A percentile compares a stretch with the other conserved stretches of the same genome.
Conservation (phyloP, 179 eudicot genomes). For the Drosera spatulata region DNA sequence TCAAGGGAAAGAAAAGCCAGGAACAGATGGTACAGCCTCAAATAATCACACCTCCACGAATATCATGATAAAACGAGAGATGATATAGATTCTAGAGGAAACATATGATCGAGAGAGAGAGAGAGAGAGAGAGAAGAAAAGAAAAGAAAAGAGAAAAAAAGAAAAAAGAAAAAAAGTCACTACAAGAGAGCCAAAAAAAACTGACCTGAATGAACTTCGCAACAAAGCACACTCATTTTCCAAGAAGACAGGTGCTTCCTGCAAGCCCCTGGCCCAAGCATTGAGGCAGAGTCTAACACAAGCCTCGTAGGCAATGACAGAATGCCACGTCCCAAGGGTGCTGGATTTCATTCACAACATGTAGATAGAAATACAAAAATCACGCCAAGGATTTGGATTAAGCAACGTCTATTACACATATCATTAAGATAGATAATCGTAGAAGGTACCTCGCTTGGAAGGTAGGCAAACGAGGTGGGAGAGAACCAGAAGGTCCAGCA, state of each 20-base stretch:
- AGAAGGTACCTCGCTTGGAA: slow-evolving; percentile 73
- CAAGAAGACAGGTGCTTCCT: slow-evolving; percentile 86
- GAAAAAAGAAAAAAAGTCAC: too few species aligned
- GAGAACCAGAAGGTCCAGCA: slow-evolving; percentile 48
- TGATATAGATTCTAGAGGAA: too few species aligned
- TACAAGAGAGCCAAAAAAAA: too few species aligned
- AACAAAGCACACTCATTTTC: slow-evolving; percentile 84
- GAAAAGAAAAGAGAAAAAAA: too few species aligned
- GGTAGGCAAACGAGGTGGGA: slow-evolving; percentile 70
- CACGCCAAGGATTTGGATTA: background rate
- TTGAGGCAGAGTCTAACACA: slow-evolving; percentile 94
- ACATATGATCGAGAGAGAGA: too few species aligned
- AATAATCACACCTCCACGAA: too few species aligned
- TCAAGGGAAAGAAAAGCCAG: too few species aligned
- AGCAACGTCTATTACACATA: background rate
- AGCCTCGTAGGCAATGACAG: slow-evolving; percentile 89
- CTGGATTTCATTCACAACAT: slow-evolving; percentile 25
- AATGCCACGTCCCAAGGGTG: slow-evolving; percentile 88
- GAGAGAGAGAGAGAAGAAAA: background rate
- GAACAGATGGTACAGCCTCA: too few species aligned
- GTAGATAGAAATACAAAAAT: background rate
- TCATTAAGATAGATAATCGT: background rate
- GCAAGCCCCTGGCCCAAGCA: slow-evolving; percentile 94
- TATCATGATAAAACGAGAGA: too few species aligned
- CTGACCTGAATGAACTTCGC: slow-evolving; percentile 80